Conservation (phyloP, 345 rosid species). For the Theobroma cacao region DNA sequence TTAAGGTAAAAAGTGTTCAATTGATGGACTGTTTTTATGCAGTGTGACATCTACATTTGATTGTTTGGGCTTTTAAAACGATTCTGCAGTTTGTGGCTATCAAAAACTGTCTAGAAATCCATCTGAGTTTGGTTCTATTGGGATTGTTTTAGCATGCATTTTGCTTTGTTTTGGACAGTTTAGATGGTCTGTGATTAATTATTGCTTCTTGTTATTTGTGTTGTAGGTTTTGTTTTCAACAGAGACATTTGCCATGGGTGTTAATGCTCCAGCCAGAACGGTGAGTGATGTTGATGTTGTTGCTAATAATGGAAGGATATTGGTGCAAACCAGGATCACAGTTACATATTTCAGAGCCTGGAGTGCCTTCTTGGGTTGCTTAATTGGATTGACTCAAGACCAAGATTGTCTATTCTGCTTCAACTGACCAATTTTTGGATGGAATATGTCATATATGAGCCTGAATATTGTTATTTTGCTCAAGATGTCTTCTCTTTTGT, state of each 20-base stretch:
- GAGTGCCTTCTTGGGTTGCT: slow-evolving; percentile 7
- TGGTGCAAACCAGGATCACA: not conserved
- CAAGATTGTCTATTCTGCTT: not conserved
- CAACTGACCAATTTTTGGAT: not conserved
- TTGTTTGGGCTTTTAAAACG: not conserved
- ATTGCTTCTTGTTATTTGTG: slow-evolving; percentile 20
- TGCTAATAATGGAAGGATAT: not conserved
- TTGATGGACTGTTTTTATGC: not conserved
- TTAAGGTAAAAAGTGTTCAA: slow-evolving; percentile 54
- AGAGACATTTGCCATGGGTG: slow-evolving; percentile 99
- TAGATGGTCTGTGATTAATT: slow-evolving; percentile 5
- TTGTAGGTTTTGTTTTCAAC: slow-evolving; percentile 89
- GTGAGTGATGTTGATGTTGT: slow-evolving; percentile 42
- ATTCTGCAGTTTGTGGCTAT: not conserved
- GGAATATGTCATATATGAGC: not conserved
- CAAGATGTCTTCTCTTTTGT: not conserved
- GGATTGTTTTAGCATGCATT: slow-evolving; percentile 8
- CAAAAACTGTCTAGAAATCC: not conserved
- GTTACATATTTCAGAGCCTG: not conserved
- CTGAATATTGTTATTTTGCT: slow-evolving; percentile 2
- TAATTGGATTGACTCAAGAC: not conserved
- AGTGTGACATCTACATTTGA: not conserved
- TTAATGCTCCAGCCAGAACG: slow-evolving; percentile 98
- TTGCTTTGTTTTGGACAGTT: not conserved
- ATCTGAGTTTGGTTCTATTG: not conserved